These are phyloP conservation scores for Monilinia laxa DNA, from an alignment of 2,329 filamentous ascomycete genomes.

Conservation along the genomic window DNA sequence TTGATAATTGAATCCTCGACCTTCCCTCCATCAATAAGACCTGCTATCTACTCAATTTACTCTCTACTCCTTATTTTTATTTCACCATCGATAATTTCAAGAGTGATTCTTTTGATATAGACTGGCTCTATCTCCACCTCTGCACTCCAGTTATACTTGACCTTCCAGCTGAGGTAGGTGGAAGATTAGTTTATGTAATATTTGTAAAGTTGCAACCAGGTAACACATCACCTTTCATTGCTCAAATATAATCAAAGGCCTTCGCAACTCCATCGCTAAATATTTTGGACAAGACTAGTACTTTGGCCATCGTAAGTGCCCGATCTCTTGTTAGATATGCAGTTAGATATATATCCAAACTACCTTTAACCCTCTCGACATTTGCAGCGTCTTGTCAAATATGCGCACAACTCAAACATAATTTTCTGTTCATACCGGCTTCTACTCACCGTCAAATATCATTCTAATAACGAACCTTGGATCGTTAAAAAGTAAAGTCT, in stretches of 20 bases:
- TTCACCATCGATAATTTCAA: background rate
- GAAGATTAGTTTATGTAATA: background rate
- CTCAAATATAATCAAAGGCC: background rate
- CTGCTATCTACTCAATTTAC: background rate
- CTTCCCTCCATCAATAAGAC: slow-evolving; percentile 46
- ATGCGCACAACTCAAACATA: background rate
- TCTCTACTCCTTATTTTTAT: slow-evolving; percentile 10
- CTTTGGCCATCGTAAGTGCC: too few species aligned
- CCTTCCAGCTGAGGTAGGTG: background rate
- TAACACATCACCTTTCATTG: background rate
- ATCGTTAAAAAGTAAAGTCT: background rate
- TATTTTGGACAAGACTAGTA: too few species aligned
- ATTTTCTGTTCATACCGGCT: background rate
- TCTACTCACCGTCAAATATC: too few species aligned
- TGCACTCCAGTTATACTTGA: background rate
- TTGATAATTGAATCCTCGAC: slow-evolving; percentile 42
- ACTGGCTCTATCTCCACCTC: background rate
- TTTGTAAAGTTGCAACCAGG: background rate
- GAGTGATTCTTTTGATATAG: background rate
- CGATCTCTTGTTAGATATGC: too few species aligned
- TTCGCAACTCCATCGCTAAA: too few species aligned
- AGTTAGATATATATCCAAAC: background rate
- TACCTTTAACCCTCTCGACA: too few species aligned
- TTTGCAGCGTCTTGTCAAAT: too few species aligned
- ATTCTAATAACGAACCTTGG: background rate